Percentiles rank a stretch among this genome's conserved stretches.
phyloP scores from a whole-genome alignment of 495 filamentous ascomycete species.

The Penicillium cataractarum region DNA sequence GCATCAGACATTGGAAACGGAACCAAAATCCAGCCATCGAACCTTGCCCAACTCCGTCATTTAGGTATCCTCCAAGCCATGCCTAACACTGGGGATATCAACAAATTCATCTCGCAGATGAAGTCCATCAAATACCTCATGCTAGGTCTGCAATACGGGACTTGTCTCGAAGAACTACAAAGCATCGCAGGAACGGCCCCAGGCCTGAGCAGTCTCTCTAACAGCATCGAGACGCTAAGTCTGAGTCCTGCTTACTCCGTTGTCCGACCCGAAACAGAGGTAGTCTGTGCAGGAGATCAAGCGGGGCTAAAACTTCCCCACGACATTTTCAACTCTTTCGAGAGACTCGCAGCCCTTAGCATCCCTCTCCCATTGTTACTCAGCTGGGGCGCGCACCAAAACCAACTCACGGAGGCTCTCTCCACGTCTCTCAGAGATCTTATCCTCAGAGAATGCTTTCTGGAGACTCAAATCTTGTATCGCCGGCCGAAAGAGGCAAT shows the following conservation, averaged over 20 bases:
- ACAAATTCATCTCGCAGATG: not conserved
- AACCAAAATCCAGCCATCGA: not conserved
- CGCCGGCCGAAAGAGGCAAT: not conserved
- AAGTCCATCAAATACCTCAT: not conserved
- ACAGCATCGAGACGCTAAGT: not conserved
- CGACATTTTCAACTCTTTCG: not conserved
- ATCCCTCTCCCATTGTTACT: not conserved
- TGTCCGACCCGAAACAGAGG: not conserved
- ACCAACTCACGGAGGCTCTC: not conserved
- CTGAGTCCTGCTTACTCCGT: not conserved
- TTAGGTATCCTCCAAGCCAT: not conserved
- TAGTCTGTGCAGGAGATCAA: not conserved
- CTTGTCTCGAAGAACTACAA: not conserved
- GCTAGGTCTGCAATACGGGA: not conserved
- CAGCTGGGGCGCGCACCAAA: not conserved
- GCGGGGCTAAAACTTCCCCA: not conserved
- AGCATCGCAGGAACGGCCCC: not conserved
- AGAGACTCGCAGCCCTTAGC: not conserved
- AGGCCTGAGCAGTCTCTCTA: not conserved
- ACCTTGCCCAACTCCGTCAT: not conserved
- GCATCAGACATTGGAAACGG: not conserved
- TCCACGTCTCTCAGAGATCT: not conserved
- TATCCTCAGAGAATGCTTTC: not conserved
- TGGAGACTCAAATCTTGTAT: not conserved
- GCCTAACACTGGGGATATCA: not conserved